phyloP scores from a whole-genome alignment of 495 filamentous ascomycete genomes.

The Penicillium robsamsonii region DNA sequence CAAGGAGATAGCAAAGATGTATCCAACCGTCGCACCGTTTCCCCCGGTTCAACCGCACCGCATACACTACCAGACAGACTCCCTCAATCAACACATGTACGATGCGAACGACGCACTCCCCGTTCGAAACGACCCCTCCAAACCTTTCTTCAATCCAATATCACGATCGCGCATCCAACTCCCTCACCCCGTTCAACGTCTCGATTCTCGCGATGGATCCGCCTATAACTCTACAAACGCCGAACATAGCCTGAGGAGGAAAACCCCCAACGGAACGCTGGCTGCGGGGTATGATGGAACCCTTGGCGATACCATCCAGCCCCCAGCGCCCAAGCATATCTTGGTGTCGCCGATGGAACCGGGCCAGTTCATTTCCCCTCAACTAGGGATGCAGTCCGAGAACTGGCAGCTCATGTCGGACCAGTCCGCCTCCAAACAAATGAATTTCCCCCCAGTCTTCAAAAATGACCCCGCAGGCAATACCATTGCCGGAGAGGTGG shows the following conservation, averaged over 20 bases:
- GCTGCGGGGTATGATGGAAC: constrained; percentile 93
- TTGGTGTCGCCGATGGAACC: constrained; percentile 62
- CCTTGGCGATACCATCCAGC: constrained; percentile 64
- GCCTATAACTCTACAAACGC: constrained; percentile 26
- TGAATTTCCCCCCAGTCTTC: constrained; percentile 47
- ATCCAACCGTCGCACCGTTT: constrained; percentile 46
- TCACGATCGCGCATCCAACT: constrained; percentile 40
- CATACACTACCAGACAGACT: constrained; percentile 34
- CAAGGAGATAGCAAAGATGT: constrained; percentile 34
- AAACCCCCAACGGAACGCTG: constrained; percentile 91
- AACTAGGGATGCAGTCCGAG: constrained; percentile 30
- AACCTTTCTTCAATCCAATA: constrained; percentile 27
- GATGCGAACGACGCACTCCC: constrained; percentile 31
- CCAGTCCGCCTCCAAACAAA: constrained; percentile 30
- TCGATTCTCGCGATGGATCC: constrained; percentile 29
- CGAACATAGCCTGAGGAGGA: constrained; percentile 85
- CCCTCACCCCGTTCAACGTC: constrained; percentile 46
- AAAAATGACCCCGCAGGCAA: constrained; percentile 34
- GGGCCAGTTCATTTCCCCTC: constrained; percentile 33
- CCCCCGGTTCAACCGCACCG: constrained; percentile 48
- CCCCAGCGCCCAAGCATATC: constrained; percentile 80
- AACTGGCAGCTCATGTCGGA: constrained; percentile 33
- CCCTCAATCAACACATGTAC: constrained; percentile 29
- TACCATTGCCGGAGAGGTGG: constrained; percentile 28
- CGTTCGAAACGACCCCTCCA: constrained; percentile 29